These are phyloP conservation scores for Baudoinia panamericana DNA, from an alignment of 495 filamentous ascomycete genomes.

Conservation along the genomic window DNA sequence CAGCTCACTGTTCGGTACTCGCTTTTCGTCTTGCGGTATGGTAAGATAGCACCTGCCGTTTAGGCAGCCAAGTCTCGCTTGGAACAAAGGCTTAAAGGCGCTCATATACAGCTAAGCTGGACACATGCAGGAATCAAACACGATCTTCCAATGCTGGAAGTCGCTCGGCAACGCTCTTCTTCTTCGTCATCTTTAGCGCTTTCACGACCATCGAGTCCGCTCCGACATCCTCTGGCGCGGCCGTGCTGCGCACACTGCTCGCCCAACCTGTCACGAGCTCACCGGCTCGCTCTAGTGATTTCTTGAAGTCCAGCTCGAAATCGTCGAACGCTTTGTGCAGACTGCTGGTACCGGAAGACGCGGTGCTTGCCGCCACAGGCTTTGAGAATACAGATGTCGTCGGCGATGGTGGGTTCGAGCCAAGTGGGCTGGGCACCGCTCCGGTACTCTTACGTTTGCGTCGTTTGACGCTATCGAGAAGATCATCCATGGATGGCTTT, in stretches of 20 bases:
- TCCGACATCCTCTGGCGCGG: conserved; percentile 2
- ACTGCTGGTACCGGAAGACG: no score
- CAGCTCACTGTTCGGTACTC: no score
- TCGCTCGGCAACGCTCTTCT: conserved; percentile 2
- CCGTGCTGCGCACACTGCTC: conserved; percentile 3
- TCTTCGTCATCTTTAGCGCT: conserved; percentile 1
- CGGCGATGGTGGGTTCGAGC: conserved; percentile 7
- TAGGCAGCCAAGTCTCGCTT: no score
- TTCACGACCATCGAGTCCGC: conserved; percentile 5
- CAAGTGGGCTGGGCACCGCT: conserved; percentile 9
- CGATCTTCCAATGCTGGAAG: neutral
- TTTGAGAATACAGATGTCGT: neutral
- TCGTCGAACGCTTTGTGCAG: conserved; percentile 16
- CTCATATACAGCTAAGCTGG: neutral
- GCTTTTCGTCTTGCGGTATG: no score
- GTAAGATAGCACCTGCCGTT: no score
- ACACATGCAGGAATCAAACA: neutral
- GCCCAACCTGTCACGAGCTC: conserved; percentile 6
- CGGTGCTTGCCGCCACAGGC: no score
- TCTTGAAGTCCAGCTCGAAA: conserved; percentile 11
- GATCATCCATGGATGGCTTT: conserved; percentile 15
- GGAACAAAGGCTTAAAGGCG: no score
- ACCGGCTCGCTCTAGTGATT: conserved; percentile 10
- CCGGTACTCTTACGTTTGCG: conserved; percentile 12
- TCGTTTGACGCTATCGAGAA: conserved; percentile 11